A percentile compares a stretch with the other conserved stretches of the same genome.
Evolutionary conservation across 495 filamentous ascomycete genomes (phyloP).

Genomic region (Schizothecium vesticola): DNA sequence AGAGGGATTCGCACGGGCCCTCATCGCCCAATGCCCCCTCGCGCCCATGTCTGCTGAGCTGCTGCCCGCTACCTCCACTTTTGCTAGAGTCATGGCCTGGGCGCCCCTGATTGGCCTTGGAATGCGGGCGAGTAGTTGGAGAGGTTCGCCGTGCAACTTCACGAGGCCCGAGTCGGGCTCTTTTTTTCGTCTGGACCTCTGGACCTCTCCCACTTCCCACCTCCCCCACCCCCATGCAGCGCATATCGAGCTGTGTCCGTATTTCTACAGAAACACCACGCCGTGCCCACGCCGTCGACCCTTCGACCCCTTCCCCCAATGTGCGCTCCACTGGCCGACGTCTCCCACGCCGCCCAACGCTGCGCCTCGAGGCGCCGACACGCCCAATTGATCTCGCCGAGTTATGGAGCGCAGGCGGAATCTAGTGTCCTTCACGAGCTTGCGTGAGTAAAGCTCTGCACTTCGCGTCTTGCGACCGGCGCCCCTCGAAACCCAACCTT

Average conservation of each 20-base stretch:
- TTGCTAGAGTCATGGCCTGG: neutral
- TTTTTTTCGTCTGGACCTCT: neutral
- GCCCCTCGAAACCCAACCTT: neutral
- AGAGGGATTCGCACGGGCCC: neutral
- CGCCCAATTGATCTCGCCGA: conserved; percentile 16
- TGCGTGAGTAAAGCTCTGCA: conserved; percentile 24
- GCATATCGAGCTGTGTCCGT: neutral
- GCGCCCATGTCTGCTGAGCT: neutral
- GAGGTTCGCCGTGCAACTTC: neutral
- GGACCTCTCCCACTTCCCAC: neutral
- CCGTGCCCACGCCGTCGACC: neutral
- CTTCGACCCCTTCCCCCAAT: conserved; percentile 18
- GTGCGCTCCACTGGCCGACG: conserved; percentile 23
- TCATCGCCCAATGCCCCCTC: neutral
- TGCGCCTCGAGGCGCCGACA: conserved; percentile 21
- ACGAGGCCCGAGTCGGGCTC: neutral
- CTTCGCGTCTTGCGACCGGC: neutral
- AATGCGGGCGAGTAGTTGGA: neutral
- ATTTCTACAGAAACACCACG: neutral
- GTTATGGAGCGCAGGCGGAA: conserved; percentile 31
- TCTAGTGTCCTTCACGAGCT: conserved; percentile 12
- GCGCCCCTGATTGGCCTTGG: neutral
- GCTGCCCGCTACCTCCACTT: neutral
- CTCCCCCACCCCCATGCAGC: neutral
- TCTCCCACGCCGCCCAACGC: conserved; percentile 26